Percentiles rank a stretch among this genome's conserved stretches.
Evolutionary conservation across 2,329 filamentous ascomycete species (phyloP).

Genomic region (Calonectria montana): DNA sequence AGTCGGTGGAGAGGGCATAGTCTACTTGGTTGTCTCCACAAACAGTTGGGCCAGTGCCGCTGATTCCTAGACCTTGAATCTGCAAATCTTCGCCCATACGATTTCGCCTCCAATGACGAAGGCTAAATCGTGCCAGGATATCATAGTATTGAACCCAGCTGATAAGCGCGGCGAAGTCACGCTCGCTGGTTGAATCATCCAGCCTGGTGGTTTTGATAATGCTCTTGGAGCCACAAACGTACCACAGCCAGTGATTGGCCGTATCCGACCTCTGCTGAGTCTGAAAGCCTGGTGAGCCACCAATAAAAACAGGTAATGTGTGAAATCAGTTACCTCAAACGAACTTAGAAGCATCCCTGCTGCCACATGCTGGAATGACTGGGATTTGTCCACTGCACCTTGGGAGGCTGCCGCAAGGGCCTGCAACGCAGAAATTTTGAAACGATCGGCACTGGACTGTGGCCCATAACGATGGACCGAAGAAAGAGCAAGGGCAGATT

Average conservation of each 20-base stretch:
- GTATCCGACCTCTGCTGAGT: constrained; percentile 29
- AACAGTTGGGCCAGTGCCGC: neutral
- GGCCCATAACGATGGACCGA: constrained; percentile 19
- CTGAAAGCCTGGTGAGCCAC: constrained; percentile 3
- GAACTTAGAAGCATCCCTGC: constrained; percentile 33
- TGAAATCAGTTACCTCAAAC: constrained; percentile 21
- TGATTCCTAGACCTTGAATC: neutral
- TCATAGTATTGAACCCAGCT: constrained; percentile 35
- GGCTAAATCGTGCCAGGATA: constrained; percentile 24
- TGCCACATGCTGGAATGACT: constrained; percentile 33
- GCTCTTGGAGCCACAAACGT: constrained; percentile 28
- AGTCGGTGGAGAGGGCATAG: neutral
- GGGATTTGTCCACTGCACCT: neutral
- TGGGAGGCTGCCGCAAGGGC: constrained; percentile 17
- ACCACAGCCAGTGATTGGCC: constrained; percentile 37
- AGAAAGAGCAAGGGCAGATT: constrained; percentile 24
- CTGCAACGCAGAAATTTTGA: constrained; percentile 28
- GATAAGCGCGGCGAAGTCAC: constrained; percentile 21
- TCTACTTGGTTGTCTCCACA: neutral
- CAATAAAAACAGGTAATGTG: too few species aligned
- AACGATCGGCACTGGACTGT: rapidly evolving
- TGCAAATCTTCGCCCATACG: neutral
- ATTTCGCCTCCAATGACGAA: constrained; percentile 33
- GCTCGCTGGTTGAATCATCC: neutral
- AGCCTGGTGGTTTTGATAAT: constrained; percentile 25